These are phyloP conservation scores for Prunus padus DNA, from an alignment of 306 rosid genomes.

Conservation along the genomic window DNA sequence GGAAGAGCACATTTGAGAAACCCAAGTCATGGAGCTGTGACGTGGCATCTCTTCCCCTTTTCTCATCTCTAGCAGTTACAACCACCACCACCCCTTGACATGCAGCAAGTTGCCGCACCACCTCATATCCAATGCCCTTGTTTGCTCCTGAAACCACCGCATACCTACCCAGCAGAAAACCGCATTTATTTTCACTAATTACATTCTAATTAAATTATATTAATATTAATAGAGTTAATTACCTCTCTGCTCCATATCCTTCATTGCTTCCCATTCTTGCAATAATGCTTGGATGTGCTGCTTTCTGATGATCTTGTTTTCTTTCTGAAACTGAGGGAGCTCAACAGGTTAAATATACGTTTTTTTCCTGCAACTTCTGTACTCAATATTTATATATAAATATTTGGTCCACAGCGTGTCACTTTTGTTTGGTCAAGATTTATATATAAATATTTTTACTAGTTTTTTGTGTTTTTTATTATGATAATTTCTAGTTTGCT, in stretches of 20 bases:
- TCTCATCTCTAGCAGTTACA: slow-evolving; percentile 51
- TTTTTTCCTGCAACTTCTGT: neutral
- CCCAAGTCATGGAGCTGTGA: slow-evolving; percentile 40
- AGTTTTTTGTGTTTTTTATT: too few relatives aligned
- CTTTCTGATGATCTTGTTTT: neutral
- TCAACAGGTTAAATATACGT: neutral
- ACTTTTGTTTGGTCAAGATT: too few relatives aligned
- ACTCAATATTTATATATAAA: neutral
- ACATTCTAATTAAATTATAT: too few relatives aligned
- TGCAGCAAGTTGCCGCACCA: slow-evolving; percentile 45
- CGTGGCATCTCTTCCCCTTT: slow-evolving; percentile 39
- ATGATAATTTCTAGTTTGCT: too few relatives aligned
- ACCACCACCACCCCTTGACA: slow-evolving; percentile 41
- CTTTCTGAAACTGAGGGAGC: neutral
- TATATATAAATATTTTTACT: too few relatives aligned
- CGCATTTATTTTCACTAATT: neutral
- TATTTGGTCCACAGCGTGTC: too few relatives aligned
- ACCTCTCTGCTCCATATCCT: slow-evolving; percentile 26
- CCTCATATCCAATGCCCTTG: slow-evolving; percentile 54
- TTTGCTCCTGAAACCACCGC: slow-evolving; percentile 60
- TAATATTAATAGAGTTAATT: too few relatives aligned
- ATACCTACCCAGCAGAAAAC: slow-evolving; percentile 12
- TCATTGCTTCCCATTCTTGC: slow-evolving; percentile 24
- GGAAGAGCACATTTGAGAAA: slow-evolving; percentile 40
- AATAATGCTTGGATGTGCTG: neutral